Base-by-base conservation (phyloP, 352 stramenopile genomes). In the Globisporangium splendens region DNA sequence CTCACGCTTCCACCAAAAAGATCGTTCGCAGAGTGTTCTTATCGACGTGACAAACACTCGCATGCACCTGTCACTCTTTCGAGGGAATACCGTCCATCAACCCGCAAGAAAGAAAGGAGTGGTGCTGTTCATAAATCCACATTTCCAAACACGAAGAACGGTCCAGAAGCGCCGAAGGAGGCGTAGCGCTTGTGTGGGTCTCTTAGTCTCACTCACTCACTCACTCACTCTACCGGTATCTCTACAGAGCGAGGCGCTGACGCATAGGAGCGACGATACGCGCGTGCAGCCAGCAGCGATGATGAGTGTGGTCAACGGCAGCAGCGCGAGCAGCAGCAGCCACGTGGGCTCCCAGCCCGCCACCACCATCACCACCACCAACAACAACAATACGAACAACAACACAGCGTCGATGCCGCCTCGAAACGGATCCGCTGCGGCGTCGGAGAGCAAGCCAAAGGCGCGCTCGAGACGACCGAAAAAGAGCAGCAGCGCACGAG, bases 221-320 rank as follows among this genome's bases (percentile, higher is more conserved):
- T 41, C 35, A 13, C 35, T 41, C 35, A 13, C 35, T 41, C 35
- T 41, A 41, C 12, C 35, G 7, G 35, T 41, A 7, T 41, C n/a
- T n/a, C 24, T 31, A 31, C 2, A 31, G 28, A 35, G 28, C 5
- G 39, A 18, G 39, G 39, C 17, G 39, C 13, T 15, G 39, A 1
- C 39, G 39, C 39, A 44, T 18, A 4, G 15, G 24, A 53, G 13
- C 48, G 28, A 53, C 15, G 22, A 38, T 22, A 44, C 12, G 39
- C 39, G 39, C 21, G 17, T 0, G 31, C 18, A 48, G 5, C 31
- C 22, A 58, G 39, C 38, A 24, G 6, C 35, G 51, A 42, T 38
- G 56, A 65, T 62, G 63, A 69, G 63, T 63, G 63, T 66, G 59
- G 63, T 69, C 63, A 55, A 69, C 63, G 63, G 63, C 61, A 65